A percentile compares a stretch with the other conserved stretches of the same genome.
Conservation (phyloP, 495 filamentous ascomycete species). For the Pseudomonodictys pantanalensis region DNA sequence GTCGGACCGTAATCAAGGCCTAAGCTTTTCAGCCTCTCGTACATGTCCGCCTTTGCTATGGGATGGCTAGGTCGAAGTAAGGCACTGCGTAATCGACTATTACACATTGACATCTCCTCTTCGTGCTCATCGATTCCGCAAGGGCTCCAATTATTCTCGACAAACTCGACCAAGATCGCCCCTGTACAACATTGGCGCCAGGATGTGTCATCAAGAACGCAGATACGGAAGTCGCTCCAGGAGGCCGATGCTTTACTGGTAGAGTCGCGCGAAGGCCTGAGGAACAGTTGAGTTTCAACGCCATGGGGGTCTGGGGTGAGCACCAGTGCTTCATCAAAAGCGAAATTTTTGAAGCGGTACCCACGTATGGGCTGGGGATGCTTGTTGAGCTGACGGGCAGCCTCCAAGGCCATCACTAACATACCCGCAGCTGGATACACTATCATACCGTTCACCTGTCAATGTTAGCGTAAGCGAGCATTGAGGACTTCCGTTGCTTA, state of each 20-base stretch:
- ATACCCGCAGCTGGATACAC: slow-evolving; percentile 16
- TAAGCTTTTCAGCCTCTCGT: background rate
- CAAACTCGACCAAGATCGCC: too few species aligned
- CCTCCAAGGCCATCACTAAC: slow-evolving; percentile 13
- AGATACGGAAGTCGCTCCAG: background rate
- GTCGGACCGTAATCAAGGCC: slow-evolving; percentile 1
- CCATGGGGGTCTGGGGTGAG: background rate
- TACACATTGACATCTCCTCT: too few species aligned
- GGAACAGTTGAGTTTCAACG: background rate
- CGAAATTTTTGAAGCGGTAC: background rate
- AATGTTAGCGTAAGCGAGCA: slow-evolving; percentile 5
- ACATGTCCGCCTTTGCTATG: background rate
- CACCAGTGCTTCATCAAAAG: background rate
- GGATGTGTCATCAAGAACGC: background rate
- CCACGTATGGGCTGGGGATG: background rate
- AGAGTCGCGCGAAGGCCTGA: background rate
- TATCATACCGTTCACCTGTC: background rate
- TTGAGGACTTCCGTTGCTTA: background rate
- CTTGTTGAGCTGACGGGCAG: background rate
- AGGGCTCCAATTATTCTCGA: too few species aligned
- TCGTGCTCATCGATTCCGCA: too few species aligned
- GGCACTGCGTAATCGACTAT: too few species aligned
- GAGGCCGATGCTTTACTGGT: background rate
- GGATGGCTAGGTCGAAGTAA: too few species aligned
- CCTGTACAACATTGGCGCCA: too few species aligned